Evolutionary conservation across 1,139 yeast species (phyloP).

Genomic region (Sugiyamaella pinicola): DNA sequence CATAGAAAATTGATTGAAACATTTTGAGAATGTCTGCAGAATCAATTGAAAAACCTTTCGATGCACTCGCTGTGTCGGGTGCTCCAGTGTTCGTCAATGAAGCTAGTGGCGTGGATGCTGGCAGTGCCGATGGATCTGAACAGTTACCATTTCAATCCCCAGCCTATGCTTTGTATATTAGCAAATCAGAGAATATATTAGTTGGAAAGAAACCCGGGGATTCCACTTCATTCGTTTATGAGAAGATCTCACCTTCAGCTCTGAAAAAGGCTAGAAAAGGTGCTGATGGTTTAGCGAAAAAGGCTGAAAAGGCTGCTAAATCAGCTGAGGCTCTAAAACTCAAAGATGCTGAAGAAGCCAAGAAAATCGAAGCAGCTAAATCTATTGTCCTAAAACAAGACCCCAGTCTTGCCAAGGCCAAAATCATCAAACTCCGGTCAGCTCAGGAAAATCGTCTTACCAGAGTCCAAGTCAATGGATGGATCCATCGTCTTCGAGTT

Average conservation of each 20-base stretch:
- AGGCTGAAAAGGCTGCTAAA: constrained; percentile 77
- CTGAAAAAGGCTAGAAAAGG: constrained; percentile 96
- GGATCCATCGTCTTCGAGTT: constrained; percentile 92
- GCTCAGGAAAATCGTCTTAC: constrained; percentile 57
- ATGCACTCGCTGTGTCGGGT: constrained; percentile 20
- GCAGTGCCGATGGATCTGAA: constrained; percentile 58
- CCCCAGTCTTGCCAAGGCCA: constrained; percentile 66
- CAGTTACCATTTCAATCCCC: constrained; percentile 75
- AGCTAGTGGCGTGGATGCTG: constrained; percentile 63
- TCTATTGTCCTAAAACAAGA: constrained; percentile 71
- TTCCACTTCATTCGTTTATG: constrained; percentile 51
- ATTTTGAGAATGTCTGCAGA: constrained; percentile 1
- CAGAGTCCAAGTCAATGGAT: constrained; percentile 82
- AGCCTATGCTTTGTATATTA: constrained; percentile 71
- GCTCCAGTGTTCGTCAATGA: constrained; percentile 65
- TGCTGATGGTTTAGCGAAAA: constrained; percentile 87
- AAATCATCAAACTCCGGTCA: constrained; percentile 62
- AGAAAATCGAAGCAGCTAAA: constrained; percentile 75
- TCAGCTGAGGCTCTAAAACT: constrained; percentile 61
- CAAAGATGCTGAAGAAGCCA: constrained; percentile 65
- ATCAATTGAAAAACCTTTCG: constrained; percentile 20
- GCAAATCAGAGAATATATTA: constrained; percentile 57
- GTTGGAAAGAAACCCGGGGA: constrained; percentile 68
- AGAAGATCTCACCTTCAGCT: constrained; percentile 88
- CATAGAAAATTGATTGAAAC: neutral